phyloP scores from a whole-genome alignment of 2,329 filamentous ascomycete genomes.

The Cladosporium oxysporum region DNA sequence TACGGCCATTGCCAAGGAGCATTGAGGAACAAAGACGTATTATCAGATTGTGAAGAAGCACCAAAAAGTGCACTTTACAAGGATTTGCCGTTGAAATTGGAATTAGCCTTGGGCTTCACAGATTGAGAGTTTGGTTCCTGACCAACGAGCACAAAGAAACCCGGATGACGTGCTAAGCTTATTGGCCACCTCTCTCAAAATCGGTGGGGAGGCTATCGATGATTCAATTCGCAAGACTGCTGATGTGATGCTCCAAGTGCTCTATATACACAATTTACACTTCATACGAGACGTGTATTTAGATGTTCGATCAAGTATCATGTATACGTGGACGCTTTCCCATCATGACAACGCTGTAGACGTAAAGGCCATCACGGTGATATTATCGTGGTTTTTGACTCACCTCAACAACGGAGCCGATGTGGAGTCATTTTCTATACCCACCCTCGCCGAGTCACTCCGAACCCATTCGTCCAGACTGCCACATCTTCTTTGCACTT shows the following conservation, averaged over 20 bases:
- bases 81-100: background rate
- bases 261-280: background rate
- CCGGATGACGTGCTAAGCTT: conserved; percentile 6
- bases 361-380: background rate
- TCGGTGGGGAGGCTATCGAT: background rate
- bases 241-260: background rate
- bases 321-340: background rate
- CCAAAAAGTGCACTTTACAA: background rate
- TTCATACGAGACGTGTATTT: background rate
- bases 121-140: conserved; percentile 13
- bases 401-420: background rate
- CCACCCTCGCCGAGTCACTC: conserved; percentile 20
- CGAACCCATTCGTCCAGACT: conserved; percentile 16
- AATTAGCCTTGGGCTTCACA: conserved; percentile 7
- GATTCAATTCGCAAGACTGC: background rate
- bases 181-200: conserved; percentile 7
- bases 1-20: background rate
- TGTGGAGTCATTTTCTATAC: conserved; percentile 19
- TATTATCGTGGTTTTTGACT: conserved; percentile 8
- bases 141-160: background rate
- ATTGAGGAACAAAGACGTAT: background rate
- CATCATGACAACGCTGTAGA: background rate
- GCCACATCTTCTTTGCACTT: conserved; percentile 10
- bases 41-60: background rate
- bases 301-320: background rate